These are phyloP conservation scores for Tilletia horrida DNA, from an alignment of 1,284 basidiomycete genomes.

Conservation along the genomic window DNA sequence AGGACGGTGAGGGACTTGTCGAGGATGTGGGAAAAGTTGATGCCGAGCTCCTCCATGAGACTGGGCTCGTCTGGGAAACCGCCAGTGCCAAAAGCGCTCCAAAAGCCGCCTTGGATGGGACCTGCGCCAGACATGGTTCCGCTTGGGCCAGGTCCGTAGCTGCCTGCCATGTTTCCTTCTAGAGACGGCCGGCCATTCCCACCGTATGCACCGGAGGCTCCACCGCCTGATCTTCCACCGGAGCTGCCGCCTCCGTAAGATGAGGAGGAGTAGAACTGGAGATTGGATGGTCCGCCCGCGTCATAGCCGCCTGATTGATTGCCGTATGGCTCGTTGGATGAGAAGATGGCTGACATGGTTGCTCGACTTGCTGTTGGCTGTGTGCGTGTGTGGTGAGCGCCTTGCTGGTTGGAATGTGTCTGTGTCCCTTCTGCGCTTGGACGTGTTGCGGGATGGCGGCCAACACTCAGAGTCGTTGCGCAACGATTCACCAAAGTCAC, in stretches of 20 bases:
- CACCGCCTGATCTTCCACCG: background rate
- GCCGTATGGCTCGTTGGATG: constrained; percentile 15
- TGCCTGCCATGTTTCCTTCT: constrained; percentile 45
- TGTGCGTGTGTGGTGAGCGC: background rate
- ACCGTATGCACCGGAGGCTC: background rate
- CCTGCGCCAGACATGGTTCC: constrained; percentile 35
- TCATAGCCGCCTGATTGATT: background rate
- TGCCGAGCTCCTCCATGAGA: constrained; percentile 72
- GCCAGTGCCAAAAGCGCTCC: constrained; percentile 53
- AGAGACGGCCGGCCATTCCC: constrained; percentile 27
- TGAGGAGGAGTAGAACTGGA: constrained; percentile 25
- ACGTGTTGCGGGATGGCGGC: no score
- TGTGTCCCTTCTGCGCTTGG: no score
- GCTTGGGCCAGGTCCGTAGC: constrained; percentile 24
- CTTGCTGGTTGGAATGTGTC: background rate
- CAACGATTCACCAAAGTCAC: no score
- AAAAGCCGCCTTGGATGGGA: constrained; percentile 44
- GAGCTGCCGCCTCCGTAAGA: constrained; percentile 2
- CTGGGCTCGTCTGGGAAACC: constrained; percentile 52
- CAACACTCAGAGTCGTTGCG: no score
- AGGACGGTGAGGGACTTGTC: constrained; percentile 91
- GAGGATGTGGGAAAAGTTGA: constrained; percentile 93
- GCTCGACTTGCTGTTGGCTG: background rate
- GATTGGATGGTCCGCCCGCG: constrained; percentile 19
- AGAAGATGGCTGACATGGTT: constrained; percentile 16